These are phyloP conservation scores for Chaetomiaceae sp. DNA, from an alignment of 2,329 filamentous ascomycete genomes.

Conservation along the genomic window DNA sequence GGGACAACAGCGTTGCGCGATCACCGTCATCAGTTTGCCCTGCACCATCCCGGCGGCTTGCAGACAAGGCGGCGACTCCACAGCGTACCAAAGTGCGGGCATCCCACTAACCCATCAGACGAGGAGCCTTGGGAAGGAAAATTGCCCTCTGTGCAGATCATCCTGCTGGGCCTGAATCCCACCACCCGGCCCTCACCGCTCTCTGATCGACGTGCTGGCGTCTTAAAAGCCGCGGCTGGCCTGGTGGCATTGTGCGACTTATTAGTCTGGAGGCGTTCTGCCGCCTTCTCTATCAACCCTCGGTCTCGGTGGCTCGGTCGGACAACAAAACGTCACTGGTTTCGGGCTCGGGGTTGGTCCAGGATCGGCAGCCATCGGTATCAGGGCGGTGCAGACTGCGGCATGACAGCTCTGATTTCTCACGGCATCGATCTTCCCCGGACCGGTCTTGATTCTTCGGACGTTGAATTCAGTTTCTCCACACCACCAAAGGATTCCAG, in stretches of 20 bases:
- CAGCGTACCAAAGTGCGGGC: neutral
- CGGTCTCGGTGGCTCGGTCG: neutral
- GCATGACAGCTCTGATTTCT: neutral
- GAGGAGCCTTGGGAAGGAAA: neutral
- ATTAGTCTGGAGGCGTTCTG: slow-evolving; percentile 4
- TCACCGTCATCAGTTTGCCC: neutral
- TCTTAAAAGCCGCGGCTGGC: slow-evolving; percentile 5
- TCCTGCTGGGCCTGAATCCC: slow-evolving; percentile 1
- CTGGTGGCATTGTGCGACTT: slow-evolving; percentile 13
- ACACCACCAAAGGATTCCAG: neutral
- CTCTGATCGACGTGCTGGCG: slow-evolving; percentile 1
- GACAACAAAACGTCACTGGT: slow-evolving; percentile 9
- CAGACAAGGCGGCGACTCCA: slow-evolving; percentile 4
- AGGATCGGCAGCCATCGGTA: neutral
- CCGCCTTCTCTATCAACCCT: neutral
- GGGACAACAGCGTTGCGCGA: neutral
- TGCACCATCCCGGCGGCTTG: slow-evolving; percentile 6
- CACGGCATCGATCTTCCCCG: too few species aligned
- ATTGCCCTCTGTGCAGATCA: slow-evolving; percentile 13
- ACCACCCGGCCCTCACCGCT: slow-evolving; percentile 3
- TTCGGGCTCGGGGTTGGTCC: neutral
- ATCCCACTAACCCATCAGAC: neutral
- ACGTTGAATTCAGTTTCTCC: too few species aligned
- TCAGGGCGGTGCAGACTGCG: neutral
- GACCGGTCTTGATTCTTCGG: too few species aligned